A percentile compares a stretch with the other conserved stretches of the same genome.
phyloP scores from a whole-genome alignment of 306 rosid genomes.

The Fragaria iinumae region DNA sequence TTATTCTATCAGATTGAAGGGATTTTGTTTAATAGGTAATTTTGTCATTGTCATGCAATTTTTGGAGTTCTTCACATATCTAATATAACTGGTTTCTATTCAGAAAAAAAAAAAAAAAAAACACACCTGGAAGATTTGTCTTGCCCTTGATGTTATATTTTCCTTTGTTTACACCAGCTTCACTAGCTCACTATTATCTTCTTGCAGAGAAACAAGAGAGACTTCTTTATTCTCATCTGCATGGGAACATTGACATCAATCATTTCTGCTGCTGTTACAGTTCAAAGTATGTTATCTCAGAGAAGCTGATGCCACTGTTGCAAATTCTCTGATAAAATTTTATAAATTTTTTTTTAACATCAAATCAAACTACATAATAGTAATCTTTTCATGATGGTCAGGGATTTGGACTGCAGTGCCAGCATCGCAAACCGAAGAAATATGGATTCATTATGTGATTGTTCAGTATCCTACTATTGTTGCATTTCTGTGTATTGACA shows the following conservation, averaged over 20 bases:
- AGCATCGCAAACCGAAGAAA: constrained; percentile 48
- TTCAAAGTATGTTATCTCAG: constrained; percentile 60
- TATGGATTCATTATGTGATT: constrained; percentile 57
- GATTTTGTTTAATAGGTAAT: background rate
- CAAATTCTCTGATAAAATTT: constrained; percentile 12
- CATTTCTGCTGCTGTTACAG: constrained; percentile 43
- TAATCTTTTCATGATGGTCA: constrained; percentile 39
- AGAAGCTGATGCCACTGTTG: constrained; percentile 25
- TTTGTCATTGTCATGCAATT: background rate
- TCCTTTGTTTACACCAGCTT: constrained; percentile 17
- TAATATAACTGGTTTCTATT: background rate
- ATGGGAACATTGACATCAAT: constrained; percentile 57
- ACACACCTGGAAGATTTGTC: background rate
- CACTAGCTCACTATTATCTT: constrained; percentile 33
- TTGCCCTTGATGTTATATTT: background rate
- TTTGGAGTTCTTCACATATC: background rate
- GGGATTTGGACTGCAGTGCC: constrained; percentile 64
- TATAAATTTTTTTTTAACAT: no score
- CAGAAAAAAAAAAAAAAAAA: background rate
- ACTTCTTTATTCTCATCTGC: constrained; percentile 78
- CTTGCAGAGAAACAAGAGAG: constrained; percentile 92
- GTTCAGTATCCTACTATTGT: constrained; percentile 62
- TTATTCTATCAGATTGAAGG: background rate
- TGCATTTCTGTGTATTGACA: constrained; percentile 57
- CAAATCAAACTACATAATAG: constrained; percentile 23